Evolutionary conservation across 192 early-diverging fungal species (phyloP), one percentile per base, ranked within the genome.

Genomic region (Backusella circina): DNA sequence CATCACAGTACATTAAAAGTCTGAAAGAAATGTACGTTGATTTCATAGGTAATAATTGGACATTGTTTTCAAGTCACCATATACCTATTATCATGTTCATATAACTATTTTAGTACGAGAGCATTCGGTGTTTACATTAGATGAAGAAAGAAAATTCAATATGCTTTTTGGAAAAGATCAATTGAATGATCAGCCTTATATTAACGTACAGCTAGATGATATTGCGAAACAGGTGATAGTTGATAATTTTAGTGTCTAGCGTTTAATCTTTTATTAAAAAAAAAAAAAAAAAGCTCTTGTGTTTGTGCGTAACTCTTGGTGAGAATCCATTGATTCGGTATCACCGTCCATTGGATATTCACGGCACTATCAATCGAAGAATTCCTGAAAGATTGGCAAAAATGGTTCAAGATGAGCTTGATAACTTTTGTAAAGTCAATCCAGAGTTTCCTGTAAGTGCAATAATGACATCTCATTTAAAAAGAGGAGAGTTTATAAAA

Each of bases 321-420:
- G 96, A 98, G 67, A 93, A 91, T 74, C 98, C 98, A 2, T 89
- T 94, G 39, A 95, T 99, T 73, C 89, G 98, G 37, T 99, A 97
- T 75, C 91, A 94, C 83, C 87, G 90, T 64, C 92, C 95, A 33
- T 85, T 90, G 37, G 93, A 93, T 57, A 86, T 92, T 67, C 76
- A 90, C 75, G 86, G 91, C 32, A 91, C 91, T 33, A 79, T 79
- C 65, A 79, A 79, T 9, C 75, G 87, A 38, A 83, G 85, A 67
- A 87, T 94, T 76, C 87, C 95, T 32, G 91, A 88, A 72, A 90
- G 89, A 69, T 84, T 98, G 41, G 96, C 96, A 7, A 87, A 89
- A 74, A 73, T 94, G 38, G 88, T 97, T 8, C 93, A 98, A 75
- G 77, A 77, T 2, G 95, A 98, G 76, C 88, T 99, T 64, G 98